Percentiles rank a stretch among this genome's conserved stretches.
These are phyloP conservation scores for Macrocystidia cucumis DNA, from an alignment of 1,284 basidiomycete genomes.

Conservation along the genomic window DNA sequence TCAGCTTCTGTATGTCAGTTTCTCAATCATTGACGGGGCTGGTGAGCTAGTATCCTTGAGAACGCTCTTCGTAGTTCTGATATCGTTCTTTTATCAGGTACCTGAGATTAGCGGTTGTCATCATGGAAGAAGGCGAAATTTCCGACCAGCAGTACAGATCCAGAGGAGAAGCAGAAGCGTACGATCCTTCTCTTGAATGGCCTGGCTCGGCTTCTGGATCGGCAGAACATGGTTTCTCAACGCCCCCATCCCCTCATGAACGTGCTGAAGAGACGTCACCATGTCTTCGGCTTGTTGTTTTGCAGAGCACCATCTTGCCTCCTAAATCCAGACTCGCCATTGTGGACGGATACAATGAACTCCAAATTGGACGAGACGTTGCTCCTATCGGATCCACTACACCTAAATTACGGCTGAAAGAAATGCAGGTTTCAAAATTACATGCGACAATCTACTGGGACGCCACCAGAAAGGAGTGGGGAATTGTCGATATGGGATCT, in stretches of 20 bases:
- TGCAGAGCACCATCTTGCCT: conserved; percentile 43
- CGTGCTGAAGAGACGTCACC: conserved; percentile 15
- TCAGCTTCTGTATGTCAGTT: neutral
- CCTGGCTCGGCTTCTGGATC: conserved; percentile 24
- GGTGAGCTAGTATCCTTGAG: neutral
- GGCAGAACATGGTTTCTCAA: conserved; percentile 3
- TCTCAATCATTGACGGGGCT: too few species aligned
- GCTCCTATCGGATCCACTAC: conserved; percentile 37
- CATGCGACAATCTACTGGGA: conserved; percentile 75
- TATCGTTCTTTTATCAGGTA: neutral
- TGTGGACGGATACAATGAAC: conserved; percentile 53
- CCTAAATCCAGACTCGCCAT: conserved; percentile 43
- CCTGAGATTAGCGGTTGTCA: neutral
- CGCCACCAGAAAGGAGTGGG: conserved; percentile 46
- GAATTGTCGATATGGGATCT: conserved; percentile 74
- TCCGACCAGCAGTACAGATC: conserved; percentile 9
- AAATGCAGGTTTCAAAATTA: conserved; percentile 74
- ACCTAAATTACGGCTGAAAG: conserved; percentile 66
- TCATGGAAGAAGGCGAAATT: conserved; percentile 23
- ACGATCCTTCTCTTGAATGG: conserved; percentile 52
- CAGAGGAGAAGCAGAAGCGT: conserved; percentile 15
- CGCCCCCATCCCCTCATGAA: conserved; percentile 9
- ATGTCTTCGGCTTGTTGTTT: conserved; percentile 50
- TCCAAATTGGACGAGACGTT: conserved; percentile 65
- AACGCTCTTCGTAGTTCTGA: neutral